These are phyloP conservation scores for Serendipita sp. DNA, from an alignment of 768 basidiomycete species.

Conservation along the genomic window DNA sequence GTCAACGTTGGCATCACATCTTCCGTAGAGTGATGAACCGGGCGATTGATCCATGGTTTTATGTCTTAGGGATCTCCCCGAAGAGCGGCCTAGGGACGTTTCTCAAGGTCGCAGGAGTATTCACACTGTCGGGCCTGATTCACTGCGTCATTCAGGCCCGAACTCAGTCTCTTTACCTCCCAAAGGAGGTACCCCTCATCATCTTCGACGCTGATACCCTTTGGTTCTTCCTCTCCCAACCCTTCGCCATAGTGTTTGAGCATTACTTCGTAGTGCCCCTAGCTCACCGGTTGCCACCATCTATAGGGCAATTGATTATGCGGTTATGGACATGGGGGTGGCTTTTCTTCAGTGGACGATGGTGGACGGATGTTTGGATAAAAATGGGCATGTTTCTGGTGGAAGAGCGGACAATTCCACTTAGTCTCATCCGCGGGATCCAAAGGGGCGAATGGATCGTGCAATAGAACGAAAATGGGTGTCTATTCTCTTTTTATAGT, in stretches of 20 bases:
- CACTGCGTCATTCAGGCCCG: background rate
- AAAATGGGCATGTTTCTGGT: slow-evolving; percentile 1
- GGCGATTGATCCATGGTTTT: background rate
- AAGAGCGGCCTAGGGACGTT: background rate
- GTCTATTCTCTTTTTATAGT: background rate
- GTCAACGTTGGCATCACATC: background rate
- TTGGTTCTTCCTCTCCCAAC: slow-evolving; percentile 3
- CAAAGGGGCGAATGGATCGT: background rate
- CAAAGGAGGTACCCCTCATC: background rate
- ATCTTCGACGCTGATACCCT: background rate
- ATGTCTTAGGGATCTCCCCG: background rate
- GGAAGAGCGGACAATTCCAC: background rate
- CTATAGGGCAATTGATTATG: background rate
- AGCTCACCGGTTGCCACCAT: background rate
- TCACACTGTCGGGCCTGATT: background rate
- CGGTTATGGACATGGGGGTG: background rate
- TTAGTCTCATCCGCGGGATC: background rate
- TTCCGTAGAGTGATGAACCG: background rate
- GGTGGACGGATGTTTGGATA: slow-evolving; percentile 1
- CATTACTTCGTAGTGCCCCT: background rate
- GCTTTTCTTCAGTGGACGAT: background rate
- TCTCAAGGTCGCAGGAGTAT: background rate
- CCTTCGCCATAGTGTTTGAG: background rate
- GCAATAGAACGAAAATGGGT: background rate
- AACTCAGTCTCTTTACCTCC: background rate